Conservation (phyloP, 2,329 filamentous ascomycete genomes). For the Chalara sp. region DNA sequence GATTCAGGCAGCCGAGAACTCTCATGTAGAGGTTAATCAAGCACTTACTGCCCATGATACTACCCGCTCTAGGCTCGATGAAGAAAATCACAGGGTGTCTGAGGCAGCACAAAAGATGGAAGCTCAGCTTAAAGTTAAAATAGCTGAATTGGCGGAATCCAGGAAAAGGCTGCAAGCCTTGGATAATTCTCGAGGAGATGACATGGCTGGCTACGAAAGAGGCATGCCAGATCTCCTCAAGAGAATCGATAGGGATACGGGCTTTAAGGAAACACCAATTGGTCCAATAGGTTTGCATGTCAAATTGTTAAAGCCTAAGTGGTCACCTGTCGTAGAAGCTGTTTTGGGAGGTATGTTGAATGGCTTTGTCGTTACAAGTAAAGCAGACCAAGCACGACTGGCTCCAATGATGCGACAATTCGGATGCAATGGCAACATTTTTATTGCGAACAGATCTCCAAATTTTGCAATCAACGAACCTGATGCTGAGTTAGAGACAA, state of each 20-base stretch:
- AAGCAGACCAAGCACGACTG: constrained; percentile 66
- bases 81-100: constrained; percentile 26
- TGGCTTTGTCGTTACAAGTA: constrained; percentile 75
- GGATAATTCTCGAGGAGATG: constrained; percentile 48
- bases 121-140: constrained; percentile 36
- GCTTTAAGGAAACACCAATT: constrained; percentile 67
- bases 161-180: constrained; percentile 46
- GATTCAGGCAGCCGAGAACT: constrained; percentile 50
- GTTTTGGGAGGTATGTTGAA: constrained; percentile 63
- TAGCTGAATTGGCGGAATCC: constrained; percentile 45
- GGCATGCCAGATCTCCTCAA: constrained; percentile 57
- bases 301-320: constrained; percentile 69
- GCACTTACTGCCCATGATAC: constrained; percentile 35
- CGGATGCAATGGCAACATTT: constrained; percentile 45
- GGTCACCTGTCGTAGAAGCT: constrained; percentile 77
- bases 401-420: constrained; percentile 55
- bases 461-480: constrained; percentile 67
- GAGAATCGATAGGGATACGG: constrained; percentile 60
- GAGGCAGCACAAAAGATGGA: constrained; percentile 24
- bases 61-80: constrained; percentile 30
- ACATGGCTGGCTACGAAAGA: constrained; percentile 56
- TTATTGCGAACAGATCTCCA: constrained; percentile 52
- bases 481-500: constrained; percentile 64
- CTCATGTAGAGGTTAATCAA: constrained; percentile 36
- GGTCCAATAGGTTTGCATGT: constrained; percentile 80